phyloP scores from a whole-genome alignment of 2,329 filamentous ascomycete species.

The Nemania sp. region DNA sequence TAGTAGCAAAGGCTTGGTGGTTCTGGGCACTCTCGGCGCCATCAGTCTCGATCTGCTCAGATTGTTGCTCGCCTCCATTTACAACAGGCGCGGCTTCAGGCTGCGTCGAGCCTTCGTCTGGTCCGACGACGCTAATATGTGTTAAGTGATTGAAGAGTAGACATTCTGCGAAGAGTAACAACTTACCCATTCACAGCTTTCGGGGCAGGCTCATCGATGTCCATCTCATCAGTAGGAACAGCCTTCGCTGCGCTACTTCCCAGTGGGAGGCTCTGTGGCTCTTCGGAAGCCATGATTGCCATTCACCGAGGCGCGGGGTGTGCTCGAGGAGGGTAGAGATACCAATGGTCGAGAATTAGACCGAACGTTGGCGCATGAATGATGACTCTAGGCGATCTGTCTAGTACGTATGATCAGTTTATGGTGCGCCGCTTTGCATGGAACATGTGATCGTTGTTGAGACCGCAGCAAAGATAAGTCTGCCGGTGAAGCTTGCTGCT shows the following conservation, averaged over 20 bases:
- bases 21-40: constrained; percentile 26
- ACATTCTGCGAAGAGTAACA: constrained; percentile 14
- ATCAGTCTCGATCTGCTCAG: background rate
- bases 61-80: constrained; percentile 33
- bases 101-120: constrained; percentile 28
- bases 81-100: constrained; percentile 26
- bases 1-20: constrained; percentile 34
- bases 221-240: constrained; percentile 47
- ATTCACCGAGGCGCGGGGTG: constrained; percentile 27
- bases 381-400: background rate
- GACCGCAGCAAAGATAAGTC: background rate
- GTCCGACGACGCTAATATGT: constrained; percentile 29
- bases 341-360: constrained; percentile 4
- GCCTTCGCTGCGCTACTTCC: constrained; percentile 31
- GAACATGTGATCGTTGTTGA: background rate
- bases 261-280: constrained; percentile 35
- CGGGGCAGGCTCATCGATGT: constrained; percentile 50
- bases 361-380: constrained; percentile 18
- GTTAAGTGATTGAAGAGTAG: constrained; percentile 5
- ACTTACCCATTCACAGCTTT: constrained; percentile 62
- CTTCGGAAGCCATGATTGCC: constrained; percentile 43
- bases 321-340: constrained; percentile 12
- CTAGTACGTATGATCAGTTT: constrained; percentile 2
- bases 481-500: background rate
- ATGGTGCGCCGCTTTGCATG: background rate